Base-by-base conservation (phyloP, 805 yeast genomes). In the Candida takata region DNA sequence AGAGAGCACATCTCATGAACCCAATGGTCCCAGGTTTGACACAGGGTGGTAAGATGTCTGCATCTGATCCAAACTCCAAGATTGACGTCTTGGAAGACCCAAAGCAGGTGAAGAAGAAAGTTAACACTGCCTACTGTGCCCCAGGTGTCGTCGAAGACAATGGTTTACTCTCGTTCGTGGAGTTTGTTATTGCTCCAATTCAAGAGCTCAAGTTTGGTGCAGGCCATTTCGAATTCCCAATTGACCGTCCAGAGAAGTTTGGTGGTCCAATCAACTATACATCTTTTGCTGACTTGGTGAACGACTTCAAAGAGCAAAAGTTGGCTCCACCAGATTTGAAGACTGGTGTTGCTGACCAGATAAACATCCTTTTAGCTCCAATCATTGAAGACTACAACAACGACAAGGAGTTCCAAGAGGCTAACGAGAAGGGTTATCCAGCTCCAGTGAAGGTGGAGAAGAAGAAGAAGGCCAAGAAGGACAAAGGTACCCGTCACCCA, bases 21-120 rank as follows among this genome's bases (percentile, higher is more conserved):
- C 90, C 87, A 37, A 90, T 92, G 97, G 96, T 94, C 31, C 98
- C 98, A 33, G 97, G 98, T 36, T 74, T 92, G 51, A 78, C 82
- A 23, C 96, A 88, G 64, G 97, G 97, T 51, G 98, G 94, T 54
- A 92, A 92, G 60, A 92, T 92, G 99, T 85, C 96, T 51, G 96
- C 98, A 3, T 85, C 96, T 24, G 98, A 92, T 66, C 97, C 98
- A 51, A 92, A 87, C 70, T 88, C 97, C 38, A 92, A 92, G 65
- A 87, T 92, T 45, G 98, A 92, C 55, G 61, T 92, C 25, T 65
- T 88, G 42, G 99, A 92, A 61, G 90, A 82, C 32, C 95, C 96
- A 49, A 83, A 83, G 56, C 62, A 65, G 23, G 92, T 92, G 38
- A 82, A 78, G 64, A 90, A 90, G 79, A 92, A 92, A 73, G 77